Percentiles rank a stretch among this genome's conserved stretches.
phyloP scores from a whole-genome alignment of 2,329 filamentous ascomycete genomes.

The Pyricularia grisea region DNA sequence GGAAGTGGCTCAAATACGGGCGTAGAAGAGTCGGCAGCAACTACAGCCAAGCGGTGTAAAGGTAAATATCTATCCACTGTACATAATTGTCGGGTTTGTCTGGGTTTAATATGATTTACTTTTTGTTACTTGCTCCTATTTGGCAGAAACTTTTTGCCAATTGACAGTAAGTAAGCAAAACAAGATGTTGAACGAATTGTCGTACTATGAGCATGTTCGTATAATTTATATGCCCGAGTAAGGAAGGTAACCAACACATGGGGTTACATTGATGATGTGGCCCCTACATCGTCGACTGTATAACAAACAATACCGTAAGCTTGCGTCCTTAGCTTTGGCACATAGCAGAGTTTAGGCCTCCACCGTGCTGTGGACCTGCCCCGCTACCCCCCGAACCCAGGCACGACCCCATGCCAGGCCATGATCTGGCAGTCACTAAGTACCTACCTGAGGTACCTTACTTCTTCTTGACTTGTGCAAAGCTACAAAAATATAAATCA shows the following conservation, averaged over 20 bases:
- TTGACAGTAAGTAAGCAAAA: too few relatives aligned
- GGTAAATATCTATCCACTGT: neutral
- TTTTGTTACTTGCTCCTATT: neutral
- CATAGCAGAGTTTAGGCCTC: neutral
- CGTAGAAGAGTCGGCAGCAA: conserved; percentile 45
- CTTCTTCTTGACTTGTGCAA: neutral
- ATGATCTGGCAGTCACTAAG: neutral
- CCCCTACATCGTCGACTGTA: too few relatives aligned
- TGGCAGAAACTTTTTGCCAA: neutral
- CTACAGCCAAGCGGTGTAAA: conserved; percentile 57
- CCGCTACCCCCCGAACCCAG: neutral
- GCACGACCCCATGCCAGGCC: neutral
- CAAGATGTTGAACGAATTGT: too few relatives aligned
- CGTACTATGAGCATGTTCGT: too few relatives aligned
- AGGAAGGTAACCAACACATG: too few relatives aligned
- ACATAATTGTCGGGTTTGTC: neutral
- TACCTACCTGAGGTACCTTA: too few relatives aligned
- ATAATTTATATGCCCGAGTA: too few relatives aligned
- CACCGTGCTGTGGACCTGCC: neutral
- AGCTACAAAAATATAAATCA: neutral
- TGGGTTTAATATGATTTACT: neutral
- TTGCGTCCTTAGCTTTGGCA: too few relatives aligned
- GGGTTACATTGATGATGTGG: neutral
- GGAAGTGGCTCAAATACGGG: conserved; percentile 68
- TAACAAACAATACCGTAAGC: too few relatives aligned